Evolutionary conservation across 2,329 filamentous ascomycete genomes (phyloP), one percentile per base, ranked within the genome.

Genomic region (Venturia oleaginea): DNA sequence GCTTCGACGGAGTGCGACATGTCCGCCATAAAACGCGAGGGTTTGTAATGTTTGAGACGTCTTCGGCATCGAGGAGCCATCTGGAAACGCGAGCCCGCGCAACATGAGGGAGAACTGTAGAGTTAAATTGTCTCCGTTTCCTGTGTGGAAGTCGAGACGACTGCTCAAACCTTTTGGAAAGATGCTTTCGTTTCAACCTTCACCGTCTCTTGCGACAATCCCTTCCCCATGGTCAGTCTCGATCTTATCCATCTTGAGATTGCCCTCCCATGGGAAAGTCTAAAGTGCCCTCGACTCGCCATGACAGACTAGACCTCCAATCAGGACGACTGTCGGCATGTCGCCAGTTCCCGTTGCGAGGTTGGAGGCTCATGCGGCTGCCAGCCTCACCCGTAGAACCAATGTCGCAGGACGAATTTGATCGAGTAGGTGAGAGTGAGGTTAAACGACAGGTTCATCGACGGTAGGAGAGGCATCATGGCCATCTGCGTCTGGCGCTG

Each of bases 341-440:
- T 57, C 51, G 51, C 51, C 51, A 34, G 51, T 10, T 34, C 27
- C 51, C 51, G 17, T 57, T 34, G 51, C 51, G 51, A 57, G 30
- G 51, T 57, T 34, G 13, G 51, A 57, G 51, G 51, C 51, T 57
- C 51, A 57, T 34, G 51, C 51, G 51, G 51, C 51, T 34, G 51
- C 27, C 51, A 34, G 51, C 30, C 51, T 34, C 51, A 10, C 19
- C 51, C 51, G 51, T 24, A 27, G 19, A 57, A 32, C 34, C 4
- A 19, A 34, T 57, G 51, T 34, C 51, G 27, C 51, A 37, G 34
- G 15, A 24, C n/a, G 46, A 22, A 57, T 30, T 6, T 34, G 51
- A 17, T 57, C 8, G 27, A 55, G 15, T 34, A 34, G 15, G 17
- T n/a, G 30, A 34, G 38, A 40, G 13, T 40, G 38, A 51, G 22